phyloP scores from a whole-genome alignment of 106 monocot genomes.

The Phalaenopsis aphrodite region DNA sequence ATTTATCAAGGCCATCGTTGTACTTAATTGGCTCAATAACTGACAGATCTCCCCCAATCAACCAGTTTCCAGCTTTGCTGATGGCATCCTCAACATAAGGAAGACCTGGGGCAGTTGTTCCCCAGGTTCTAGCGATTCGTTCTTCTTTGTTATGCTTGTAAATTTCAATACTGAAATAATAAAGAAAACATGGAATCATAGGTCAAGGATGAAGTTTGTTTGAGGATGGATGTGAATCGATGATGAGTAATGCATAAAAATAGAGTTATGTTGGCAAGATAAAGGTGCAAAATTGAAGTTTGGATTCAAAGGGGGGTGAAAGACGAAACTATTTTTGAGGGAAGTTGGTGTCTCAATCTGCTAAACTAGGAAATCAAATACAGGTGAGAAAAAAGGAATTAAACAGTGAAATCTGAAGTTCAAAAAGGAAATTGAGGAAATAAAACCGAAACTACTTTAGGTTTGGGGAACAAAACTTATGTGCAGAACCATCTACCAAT shows the following conservation, averaged over 20 bases:
- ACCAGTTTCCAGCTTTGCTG: conserved; percentile 72
- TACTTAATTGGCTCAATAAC: conserved; percentile 86
- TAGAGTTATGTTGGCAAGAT: neutral
- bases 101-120: conserved; percentile 74
- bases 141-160: conserved; percentile 94
- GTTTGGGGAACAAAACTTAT: too few relatives aligned
- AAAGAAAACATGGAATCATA: neutral
- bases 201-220: neutral
- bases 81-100: conserved; percentile 89
- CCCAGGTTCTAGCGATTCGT: conserved; percentile 95
- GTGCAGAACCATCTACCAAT: too few relatives aligned
- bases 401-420: neutral
- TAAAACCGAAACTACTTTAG: too few relatives aligned
- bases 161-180: conserved; percentile 72
- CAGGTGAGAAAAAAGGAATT: neutral
- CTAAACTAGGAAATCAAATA: neutral
- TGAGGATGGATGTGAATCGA: neutral
- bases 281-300: neutral
- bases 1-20: conserved; percentile 81
- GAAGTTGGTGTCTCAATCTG: too few relatives aligned
- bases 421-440: neutral
- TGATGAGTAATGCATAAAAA: neutral
- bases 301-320: too few relatives aligned
- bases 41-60: conserved; percentile 79
- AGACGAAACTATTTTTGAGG: too few relatives aligned